A percentile compares a stretch with the other conserved stretches of the same genome.
Conservation (phyloP, 1,284 basidiomycete species). For the Marasmius tenuissimus region DNA sequence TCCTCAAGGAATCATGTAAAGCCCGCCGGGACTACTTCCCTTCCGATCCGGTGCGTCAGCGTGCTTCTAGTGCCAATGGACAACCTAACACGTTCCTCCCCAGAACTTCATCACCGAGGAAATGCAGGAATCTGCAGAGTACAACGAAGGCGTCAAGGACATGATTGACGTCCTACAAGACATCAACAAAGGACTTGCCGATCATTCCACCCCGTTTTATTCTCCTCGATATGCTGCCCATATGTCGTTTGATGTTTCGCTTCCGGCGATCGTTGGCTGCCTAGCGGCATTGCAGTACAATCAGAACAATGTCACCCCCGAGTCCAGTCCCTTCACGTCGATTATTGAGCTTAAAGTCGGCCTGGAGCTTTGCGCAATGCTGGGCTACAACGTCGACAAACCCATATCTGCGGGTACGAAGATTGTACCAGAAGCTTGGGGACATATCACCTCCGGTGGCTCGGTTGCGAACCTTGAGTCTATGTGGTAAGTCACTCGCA, state of each 20-base stretch:
- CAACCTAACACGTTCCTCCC: background rate
- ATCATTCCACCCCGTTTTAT: constrained; percentile 38
- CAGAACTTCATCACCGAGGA: background rate
- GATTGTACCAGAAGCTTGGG: constrained; percentile 28
- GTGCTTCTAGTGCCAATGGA: background rate
- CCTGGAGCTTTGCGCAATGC: background rate
- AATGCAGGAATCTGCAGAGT: background rate
- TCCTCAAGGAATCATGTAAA: too few species aligned
- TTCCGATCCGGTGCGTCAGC: background rate
- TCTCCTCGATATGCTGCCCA: constrained; percentile 43
- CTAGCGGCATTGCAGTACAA: constrained; percentile 38
- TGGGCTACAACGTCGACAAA: background rate
- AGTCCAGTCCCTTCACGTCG: background rate
- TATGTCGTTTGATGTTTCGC: constrained; percentile 36
- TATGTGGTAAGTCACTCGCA: constrained; percentile 28
- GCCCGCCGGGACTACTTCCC: background rate
- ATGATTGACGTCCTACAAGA: background rate
- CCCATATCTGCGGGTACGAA: background rate
- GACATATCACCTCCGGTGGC: constrained; percentile 45
- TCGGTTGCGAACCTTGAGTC: constrained; percentile 48
- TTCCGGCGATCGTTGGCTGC: constrained; percentile 40
- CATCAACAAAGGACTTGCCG: constrained; percentile 16
- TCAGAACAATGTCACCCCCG: constrained; percentile 37
- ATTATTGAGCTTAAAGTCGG: background rate
- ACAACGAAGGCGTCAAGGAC: background rate